Evolutionary conservation across 2,329 filamentous ascomycete species (phyloP).

Genomic region (Chrysoporthe austroafricana): DNA sequence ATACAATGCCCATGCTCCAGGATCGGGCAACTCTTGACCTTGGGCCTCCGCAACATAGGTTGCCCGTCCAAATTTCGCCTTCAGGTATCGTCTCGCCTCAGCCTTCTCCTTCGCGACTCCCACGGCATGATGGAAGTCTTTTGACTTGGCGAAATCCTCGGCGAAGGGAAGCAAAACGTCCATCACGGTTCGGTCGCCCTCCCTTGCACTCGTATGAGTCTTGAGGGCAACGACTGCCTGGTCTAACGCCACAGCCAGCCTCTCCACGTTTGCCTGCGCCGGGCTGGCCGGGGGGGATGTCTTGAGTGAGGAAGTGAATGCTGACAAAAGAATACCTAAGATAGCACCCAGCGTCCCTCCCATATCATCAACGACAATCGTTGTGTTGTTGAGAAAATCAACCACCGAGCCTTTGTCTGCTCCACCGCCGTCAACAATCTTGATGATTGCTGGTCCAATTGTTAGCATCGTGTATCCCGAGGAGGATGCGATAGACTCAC

Average conservation of each 20-base stretch:
- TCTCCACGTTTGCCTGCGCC: background rate
- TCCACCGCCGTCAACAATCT: conserved; percentile 23
- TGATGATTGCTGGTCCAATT: conserved; percentile 8
- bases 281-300: background rate
- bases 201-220: conserved; percentile 31
- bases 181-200: conserved; percentile 31
- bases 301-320: conserved; percentile 30
- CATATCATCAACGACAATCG: conserved; percentile 40
- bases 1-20: conserved; percentile 39
- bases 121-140: conserved; percentile 19
- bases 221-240: conserved; percentile 29
- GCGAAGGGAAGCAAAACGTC: conserved; percentile 29
- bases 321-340: conserved; percentile 32
- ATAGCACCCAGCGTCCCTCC: conserved; percentile 39
- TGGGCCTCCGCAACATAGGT: conserved; percentile 37
- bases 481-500: background rate
- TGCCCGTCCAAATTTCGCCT: conserved; percentile 36
- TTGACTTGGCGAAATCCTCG: conserved; percentile 24
- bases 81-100: conserved; percentile 35
- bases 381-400: conserved; percentile 35
- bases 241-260: conserved; percentile 24
- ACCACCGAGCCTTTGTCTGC: conserved; percentile 36
- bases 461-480: background rate
- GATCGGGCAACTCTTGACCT: conserved; percentile 37
- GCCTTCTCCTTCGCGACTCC: conserved; percentile 36